Evolutionary conservation across 345 rosid species (phyloP).

Genomic region (Rubroshorea leprosula): DNA sequence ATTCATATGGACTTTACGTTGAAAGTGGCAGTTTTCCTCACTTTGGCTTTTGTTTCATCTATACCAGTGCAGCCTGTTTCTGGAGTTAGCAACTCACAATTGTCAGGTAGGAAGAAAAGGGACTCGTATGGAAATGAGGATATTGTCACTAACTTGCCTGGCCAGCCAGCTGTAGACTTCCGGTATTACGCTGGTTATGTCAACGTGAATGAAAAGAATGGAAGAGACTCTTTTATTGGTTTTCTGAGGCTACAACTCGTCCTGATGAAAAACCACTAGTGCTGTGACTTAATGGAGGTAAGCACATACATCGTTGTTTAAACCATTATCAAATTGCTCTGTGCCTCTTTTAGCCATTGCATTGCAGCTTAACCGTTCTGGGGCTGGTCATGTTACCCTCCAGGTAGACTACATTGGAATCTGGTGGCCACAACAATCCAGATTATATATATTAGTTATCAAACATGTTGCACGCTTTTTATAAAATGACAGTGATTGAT

Average conservation of each 20-base stretch:
- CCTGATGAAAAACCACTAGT: constrained; percentile 73
- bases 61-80: constrained; percentile 17
- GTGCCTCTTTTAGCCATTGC: too few relatives aligned
- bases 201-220: constrained; percentile 49
- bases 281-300: constrained; percentile 98
- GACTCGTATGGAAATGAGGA: constrained; percentile 25
- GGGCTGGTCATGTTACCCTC: too few relatives aligned
- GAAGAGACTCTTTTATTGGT: constrained; percentile 87
- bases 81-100: constrained; percentile 19
- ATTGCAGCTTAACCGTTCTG: too few relatives aligned
- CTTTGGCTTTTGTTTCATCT: constrained; percentile 18
- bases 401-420: neutral
- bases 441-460: neutral
- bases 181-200: constrained; percentile 74
- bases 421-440: constrained; percentile 6
- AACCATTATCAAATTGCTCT: too few relatives aligned
- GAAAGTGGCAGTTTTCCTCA: constrained; percentile 4
- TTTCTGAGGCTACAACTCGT: constrained; percentile 53
- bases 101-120: constrained; percentile 14
- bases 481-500: too few relatives aligned
- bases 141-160: constrained; percentile 60
- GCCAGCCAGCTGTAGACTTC: constrained; percentile 57
- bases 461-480: neutral
- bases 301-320: neutral
- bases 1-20: constrained; percentile 17